Percentiles rank a stretch among this genome's conserved stretches.
phyloP scores from a whole-genome alignment of 2,329 filamentous ascomycete genomes.

The Zarea fungicola region DNA sequence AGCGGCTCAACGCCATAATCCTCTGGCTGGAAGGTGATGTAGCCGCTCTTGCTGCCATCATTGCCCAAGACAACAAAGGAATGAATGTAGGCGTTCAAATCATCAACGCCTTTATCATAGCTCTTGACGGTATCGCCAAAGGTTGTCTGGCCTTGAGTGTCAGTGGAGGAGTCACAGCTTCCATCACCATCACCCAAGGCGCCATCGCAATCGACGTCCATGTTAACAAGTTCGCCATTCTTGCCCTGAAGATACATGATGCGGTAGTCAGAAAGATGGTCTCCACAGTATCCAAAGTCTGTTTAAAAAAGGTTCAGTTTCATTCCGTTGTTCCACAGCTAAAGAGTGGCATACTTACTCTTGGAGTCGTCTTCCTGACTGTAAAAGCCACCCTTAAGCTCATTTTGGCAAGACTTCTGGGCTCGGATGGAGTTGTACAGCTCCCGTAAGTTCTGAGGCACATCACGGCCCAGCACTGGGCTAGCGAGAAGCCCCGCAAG shows the following conservation, averaged over 20 bases:
- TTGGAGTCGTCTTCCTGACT: slow-evolving; percentile 24
- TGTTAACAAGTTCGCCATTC: slow-evolving; percentile 40
- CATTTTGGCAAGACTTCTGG: slow-evolving; percentile 25
- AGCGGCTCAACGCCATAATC: slow-evolving; percentile 40
- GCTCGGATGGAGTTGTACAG: slow-evolving; percentile 28
- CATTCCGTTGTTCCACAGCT: too few species aligned
- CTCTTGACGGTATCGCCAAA: slow-evolving; percentile 34
- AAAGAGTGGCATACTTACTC: slow-evolving; percentile 14
- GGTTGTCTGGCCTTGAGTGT: slow-evolving; percentile 38
- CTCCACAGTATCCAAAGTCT: slow-evolving; percentile 34
- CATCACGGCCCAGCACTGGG: slow-evolving; percentile 14
- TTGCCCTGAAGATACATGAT: slow-evolving; percentile 42
- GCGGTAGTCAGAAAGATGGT: slow-evolving; percentile 30
- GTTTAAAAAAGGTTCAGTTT: not conserved
- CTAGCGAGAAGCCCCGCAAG: not conserved
- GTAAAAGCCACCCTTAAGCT: slow-evolving; percentile 28
- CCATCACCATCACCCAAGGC: slow-evolving; percentile 36
- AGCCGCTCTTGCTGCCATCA: slow-evolving; percentile 26
- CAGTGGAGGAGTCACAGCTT: slow-evolving; percentile 38
- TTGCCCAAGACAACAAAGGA: slow-evolving; percentile 53
- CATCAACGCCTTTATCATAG: slow-evolving; percentile 32
- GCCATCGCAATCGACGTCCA: slow-evolving; percentile 57
- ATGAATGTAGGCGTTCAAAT: slow-evolving; percentile 47
- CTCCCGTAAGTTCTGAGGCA: slow-evolving; percentile 22
- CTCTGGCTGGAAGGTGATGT: slow-evolving; percentile 35